Conservation (phyloP, 2,329 filamentous ascomycete genomes). For the Aspergillus fischeri region DNA sequence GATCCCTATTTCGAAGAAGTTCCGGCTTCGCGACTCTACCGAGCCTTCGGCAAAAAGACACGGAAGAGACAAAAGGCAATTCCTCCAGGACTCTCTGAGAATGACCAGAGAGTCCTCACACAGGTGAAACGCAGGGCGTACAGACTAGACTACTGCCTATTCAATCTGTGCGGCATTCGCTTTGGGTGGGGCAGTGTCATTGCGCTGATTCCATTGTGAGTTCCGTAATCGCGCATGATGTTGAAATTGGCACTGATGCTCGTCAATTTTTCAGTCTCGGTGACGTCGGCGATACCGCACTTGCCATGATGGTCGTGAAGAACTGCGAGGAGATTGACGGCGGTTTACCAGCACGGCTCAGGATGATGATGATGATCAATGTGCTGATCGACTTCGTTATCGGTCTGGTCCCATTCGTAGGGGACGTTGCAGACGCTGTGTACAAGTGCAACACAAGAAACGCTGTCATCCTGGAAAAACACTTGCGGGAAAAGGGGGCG, state of each 20-base stretch:
- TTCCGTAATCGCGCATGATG: slow-evolving; percentile 20
- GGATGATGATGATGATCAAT: slow-evolving; percentile 74
- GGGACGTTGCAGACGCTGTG: slow-evolving; percentile 45
- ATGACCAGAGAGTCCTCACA: slow-evolving; percentile 78
- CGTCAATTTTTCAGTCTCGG: slow-evolving; percentile 55
- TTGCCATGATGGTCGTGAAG: slow-evolving; percentile 71
- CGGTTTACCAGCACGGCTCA: slow-evolving; percentile 58
- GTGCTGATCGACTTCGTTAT: slow-evolving; percentile 53
- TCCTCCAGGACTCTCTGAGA: slow-evolving; percentile 73
- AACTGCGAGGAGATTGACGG: slow-evolving; percentile 72
- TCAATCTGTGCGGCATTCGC: slow-evolving; percentile 73
- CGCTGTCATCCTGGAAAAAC: slow-evolving; percentile 42
- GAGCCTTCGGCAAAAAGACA: slow-evolving; percentile 63
- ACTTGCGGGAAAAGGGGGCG: slow-evolving; percentile 39
- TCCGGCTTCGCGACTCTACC: slow-evolving; percentile 65
- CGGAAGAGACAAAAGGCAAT: slow-evolving; percentile 84
- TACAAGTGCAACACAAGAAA: slow-evolving; percentile 49
- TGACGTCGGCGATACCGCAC: slow-evolving; percentile 67
- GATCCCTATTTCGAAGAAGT: slow-evolving; percentile 88
- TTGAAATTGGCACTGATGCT: neutral
- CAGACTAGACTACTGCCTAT: slow-evolving; percentile 76
- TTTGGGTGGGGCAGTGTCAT: slow-evolving; percentile 90
- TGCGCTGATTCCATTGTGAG: slow-evolving; percentile 75
- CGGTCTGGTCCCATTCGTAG: slow-evolving; percentile 50
- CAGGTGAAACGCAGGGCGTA: slow-evolving; percentile 84